These are phyloP conservation scores for Incumbomyces lentus DNA, from an alignment of 2,329 filamentous ascomycete genomes.

Conservation along the genomic window DNA sequence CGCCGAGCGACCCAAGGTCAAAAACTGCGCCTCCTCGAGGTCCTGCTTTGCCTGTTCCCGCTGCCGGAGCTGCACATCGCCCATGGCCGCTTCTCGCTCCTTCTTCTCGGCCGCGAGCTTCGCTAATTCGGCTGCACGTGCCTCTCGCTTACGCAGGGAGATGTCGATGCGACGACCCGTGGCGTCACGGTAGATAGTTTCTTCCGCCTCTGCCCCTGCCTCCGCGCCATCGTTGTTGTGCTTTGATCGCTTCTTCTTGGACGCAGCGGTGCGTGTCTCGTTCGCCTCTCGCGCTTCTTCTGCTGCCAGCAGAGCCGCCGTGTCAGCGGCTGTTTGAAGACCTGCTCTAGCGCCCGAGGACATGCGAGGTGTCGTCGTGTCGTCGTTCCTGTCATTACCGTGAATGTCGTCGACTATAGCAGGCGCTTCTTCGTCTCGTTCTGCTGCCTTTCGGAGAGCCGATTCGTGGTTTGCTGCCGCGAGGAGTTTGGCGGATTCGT, in stretches of 20 bases:
- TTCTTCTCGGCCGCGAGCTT: slow-evolving; percentile 53
- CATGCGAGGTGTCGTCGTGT: slow-evolving; percentile 51
- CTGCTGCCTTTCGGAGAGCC: slow-evolving; percentile 36
- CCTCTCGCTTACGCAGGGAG: slow-evolving; percentile 78
- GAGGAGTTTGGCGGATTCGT: slow-evolving; percentile 69
- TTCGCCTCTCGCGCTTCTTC: slow-evolving; percentile 38
- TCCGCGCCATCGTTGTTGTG: slow-evolving; percentile 28
- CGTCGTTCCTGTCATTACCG: slow-evolving; percentile 7
- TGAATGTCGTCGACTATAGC: slow-evolving; percentile 29
- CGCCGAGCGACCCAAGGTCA: slow-evolving; percentile 67
- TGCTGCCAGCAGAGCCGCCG: slow-evolving; percentile 58
- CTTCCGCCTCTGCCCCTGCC: slow-evolving; percentile 43
- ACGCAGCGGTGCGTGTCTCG: background rate
- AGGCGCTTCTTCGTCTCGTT: slow-evolving; percentile 41
- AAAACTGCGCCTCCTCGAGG: slow-evolving; percentile 69
- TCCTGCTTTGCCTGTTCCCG: slow-evolving; percentile 54
- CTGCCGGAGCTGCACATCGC: slow-evolving; percentile 70
- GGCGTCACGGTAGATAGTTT: slow-evolving; percentile 92
- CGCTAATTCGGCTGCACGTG: slow-evolving; percentile 66
- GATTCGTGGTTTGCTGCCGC: slow-evolving; percentile 60
- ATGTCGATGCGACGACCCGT: slow-evolving; percentile 91
- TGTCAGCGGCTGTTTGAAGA: slow-evolving; percentile 71
- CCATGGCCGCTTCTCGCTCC: slow-evolving; percentile 62
- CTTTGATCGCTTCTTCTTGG: slow-evolving; percentile 8
- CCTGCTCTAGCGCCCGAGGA: slow-evolving; percentile 80